Evolutionary conservation across 148 eudicot genomes (phyloP).

Genomic region (Camellia granthamiana): DNA sequence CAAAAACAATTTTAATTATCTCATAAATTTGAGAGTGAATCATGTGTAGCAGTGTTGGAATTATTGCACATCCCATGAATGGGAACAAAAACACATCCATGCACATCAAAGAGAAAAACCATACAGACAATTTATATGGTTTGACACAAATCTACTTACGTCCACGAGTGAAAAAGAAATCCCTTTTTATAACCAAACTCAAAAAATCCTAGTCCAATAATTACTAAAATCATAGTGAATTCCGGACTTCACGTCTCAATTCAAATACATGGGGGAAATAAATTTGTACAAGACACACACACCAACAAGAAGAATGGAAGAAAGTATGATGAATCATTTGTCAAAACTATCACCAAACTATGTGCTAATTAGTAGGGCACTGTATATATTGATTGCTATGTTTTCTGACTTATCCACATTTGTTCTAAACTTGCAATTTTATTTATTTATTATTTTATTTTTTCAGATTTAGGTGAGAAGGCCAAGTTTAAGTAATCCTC

Average conservation of each 20-base stretch:
- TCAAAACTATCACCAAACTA: background rate
- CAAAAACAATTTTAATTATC: background rate
- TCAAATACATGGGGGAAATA: too few species aligned
- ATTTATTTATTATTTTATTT: background rate
- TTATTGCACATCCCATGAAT: too few species aligned
- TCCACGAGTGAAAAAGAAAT: too few species aligned
- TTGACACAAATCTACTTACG: too few species aligned
- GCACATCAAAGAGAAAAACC: too few species aligned
- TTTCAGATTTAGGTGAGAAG: background rate
- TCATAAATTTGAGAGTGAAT: background rate
- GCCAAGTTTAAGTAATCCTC: background rate
- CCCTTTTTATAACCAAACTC: too few species aligned
- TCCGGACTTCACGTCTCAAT: too few species aligned
- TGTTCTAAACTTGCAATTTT: background rate
- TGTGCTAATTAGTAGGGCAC: background rate
- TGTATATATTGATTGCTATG: background rate
- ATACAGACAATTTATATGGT: too few species aligned
- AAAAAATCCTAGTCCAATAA: too few species aligned
- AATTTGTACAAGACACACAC: too few species aligned
- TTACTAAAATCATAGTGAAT: too few species aligned
- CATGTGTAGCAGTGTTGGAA: background rate
- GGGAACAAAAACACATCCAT: too few species aligned
- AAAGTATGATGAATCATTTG: background rate
- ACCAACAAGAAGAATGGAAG: background rate
- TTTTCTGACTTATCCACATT: constrained; percentile 7